A percentile compares a stretch with the other conserved stretches of the same genome.
Conservation (phyloP, 192 early-diverging fungal species). For the Backusella liffmaniae region DNA sequence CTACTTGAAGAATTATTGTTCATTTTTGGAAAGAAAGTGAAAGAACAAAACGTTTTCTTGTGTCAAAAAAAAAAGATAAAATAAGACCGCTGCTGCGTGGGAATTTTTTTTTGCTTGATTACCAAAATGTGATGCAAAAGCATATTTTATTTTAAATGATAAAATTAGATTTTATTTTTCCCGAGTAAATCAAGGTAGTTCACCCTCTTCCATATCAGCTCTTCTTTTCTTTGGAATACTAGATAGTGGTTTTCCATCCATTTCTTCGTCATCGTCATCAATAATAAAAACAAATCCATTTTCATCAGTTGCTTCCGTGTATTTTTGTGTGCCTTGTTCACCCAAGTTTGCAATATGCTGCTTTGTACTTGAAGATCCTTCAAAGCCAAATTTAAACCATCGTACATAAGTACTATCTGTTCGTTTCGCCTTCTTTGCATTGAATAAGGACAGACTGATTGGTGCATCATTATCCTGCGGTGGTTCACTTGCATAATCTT, state of each 20-base stretch:
- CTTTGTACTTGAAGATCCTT: not conserved
- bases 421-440: constrained; percentile 27
- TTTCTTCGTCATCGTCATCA: constrained; percentile 4
- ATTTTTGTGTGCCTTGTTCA: not conserved
- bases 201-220: constrained; percentile 22
- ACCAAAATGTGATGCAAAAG: too few species aligned
- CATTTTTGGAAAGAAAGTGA: too few species aligned
- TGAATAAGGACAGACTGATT: constrained; percentile 29
- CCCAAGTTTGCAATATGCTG: not conserved
- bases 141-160: too few species aligned
- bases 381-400: constrained; percentile 38
- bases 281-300: constrained; percentile 16
- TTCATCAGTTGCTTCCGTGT: not conserved
- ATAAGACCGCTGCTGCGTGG: too few species aligned
- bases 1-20: too few species aligned
- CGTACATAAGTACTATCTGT: constrained; percentile 31
- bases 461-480: constrained; percentile 37
- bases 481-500: constrained; percentile 47
- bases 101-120: too few species aligned
- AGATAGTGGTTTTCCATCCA: not conserved
- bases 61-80: too few species aligned
- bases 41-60: too few species aligned
- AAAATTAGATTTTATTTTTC: too few species aligned
- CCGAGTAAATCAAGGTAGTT: constrained; percentile 11
- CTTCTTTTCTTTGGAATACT: constrained; percentile 3